Conservation (phyloP, 257 asterid species). For the Leonotis leonurus region DNA sequence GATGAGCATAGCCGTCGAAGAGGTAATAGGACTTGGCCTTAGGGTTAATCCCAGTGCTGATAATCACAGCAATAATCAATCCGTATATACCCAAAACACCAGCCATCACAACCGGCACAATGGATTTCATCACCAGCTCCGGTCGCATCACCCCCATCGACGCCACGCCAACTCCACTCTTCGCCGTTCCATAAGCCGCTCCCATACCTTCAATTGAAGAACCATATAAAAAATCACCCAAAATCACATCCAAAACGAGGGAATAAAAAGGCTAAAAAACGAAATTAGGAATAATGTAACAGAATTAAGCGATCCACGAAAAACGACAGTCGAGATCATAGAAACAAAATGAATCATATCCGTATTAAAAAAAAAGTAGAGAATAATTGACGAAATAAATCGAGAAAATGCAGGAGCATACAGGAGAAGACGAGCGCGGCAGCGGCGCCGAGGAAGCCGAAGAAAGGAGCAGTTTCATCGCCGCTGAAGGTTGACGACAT, state of each 20-base stretch:
- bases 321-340: background rate
- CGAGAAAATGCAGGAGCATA: slow-evolving; percentile 3
- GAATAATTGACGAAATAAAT: background rate
- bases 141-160: slow-evolving; percentile 92
- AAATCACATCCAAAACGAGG: background rate
- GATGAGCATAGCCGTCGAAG: slow-evolving; percentile 84
- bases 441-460: slow-evolving; percentile 71
- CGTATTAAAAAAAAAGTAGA: background rate
- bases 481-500: slow-evolving; percentile 58
- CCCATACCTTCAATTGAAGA: slow-evolving; percentile 53
- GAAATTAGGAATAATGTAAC: background rate
- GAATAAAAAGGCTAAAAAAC: no score
- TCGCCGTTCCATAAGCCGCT: slow-evolving; percentile 80
- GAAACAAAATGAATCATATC: background rate
- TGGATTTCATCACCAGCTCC: slow-evolving; percentile 80
- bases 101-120: slow-evolving; percentile 88
- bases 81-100: slow-evolving; percentile 86
- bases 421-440: slow-evolving; percentile 70
- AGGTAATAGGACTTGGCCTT: slow-evolving; percentile 73
- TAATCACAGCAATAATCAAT: slow-evolving; percentile 74
- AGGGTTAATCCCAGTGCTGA: slow-evolving; percentile 80
- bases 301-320: background rate
- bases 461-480: slow-evolving; percentile 71
- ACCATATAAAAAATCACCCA: background rate
- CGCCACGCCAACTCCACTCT: slow-evolving; percentile 86